These are phyloP conservation scores for Crithidia thermophila DNA, from an alignment of 208 protist genomes.

Conservation along the genomic window DNA sequence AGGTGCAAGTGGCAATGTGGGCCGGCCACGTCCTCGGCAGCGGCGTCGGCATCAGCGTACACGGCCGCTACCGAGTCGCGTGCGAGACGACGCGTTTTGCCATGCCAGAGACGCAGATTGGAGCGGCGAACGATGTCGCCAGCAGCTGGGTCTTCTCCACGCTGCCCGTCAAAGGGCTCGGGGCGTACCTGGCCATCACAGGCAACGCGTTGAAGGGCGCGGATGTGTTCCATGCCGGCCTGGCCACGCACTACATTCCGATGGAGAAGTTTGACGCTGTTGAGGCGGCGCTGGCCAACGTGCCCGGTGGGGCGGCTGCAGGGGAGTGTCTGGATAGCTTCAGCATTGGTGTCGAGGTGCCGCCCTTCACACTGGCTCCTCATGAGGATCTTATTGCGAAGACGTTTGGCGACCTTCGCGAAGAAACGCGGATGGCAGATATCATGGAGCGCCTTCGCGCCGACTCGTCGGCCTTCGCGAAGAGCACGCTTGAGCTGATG, in stretches of 20 bases:
- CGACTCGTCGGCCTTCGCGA: constrained; percentile 49
- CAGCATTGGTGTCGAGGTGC: constrained; percentile 25
- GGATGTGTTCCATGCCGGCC: constrained; percentile 60
- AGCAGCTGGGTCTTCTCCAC: constrained; percentile 68
- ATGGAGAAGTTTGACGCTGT: constrained; percentile 35
- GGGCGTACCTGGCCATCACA: constrained; percentile 82
- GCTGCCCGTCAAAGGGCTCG: constrained; percentile 48
- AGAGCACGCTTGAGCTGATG: constrained; percentile 33
- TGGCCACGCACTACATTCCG: constrained; percentile 79
- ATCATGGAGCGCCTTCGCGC: constrained; percentile 41
- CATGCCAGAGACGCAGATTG: constrained; percentile 87
- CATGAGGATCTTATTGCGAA: constrained; percentile 30
- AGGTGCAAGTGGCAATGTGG: constrained; percentile 77
- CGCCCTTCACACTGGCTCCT: constrained; percentile 52
- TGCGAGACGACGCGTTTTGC: constrained; percentile 80
- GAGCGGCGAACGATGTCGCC: constrained; percentile 67
- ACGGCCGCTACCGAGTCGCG: constrained; percentile 72
- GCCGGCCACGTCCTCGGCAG: constrained; percentile 86
- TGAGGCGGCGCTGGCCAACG: constrained; percentile 31
- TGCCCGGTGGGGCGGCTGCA: constrained; percentile 26
- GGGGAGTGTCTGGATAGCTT: constrained; percentile 40
- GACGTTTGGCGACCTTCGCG: constrained; percentile 40
- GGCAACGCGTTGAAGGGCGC: constrained; percentile 74
- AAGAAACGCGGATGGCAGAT: constrained; percentile 41
- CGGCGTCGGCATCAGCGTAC: constrained; percentile 80